phyloP scores from a whole-genome alignment of 2,329 filamentous ascomycete genomes.

The Penicillium olsonii region DNA sequence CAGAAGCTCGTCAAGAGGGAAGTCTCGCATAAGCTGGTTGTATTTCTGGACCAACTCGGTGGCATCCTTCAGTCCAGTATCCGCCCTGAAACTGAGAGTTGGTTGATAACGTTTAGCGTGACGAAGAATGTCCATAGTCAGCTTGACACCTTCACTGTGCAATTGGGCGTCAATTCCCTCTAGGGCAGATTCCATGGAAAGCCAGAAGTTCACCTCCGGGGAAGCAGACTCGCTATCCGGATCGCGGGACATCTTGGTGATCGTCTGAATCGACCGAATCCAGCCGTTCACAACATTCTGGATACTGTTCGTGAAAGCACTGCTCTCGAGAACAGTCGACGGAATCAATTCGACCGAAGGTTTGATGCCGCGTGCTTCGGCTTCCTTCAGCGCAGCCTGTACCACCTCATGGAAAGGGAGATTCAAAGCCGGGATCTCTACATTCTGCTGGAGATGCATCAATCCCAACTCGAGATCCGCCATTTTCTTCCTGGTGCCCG shows the following conservation, averaged over 20 bases:
- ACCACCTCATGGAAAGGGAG: conserved; percentile 87
- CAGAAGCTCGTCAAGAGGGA: conserved; percentile 90
- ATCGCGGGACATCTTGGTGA: conserved; percentile 92
- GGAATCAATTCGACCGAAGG: conserved; percentile 80
- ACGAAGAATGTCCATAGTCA: conserved; percentile 93
- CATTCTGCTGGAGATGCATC: conserved; percentile 92
- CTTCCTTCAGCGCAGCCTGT: conserved; percentile 79
- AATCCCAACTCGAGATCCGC: conserved; percentile 90
- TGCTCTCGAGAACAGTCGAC: conserved; percentile 75
- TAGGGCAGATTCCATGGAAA: conserved; percentile 92
- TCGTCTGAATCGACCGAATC: conserved; percentile 98
- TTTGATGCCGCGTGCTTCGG: conserved; percentile 64
- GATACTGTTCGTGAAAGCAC: conserved; percentile 86
- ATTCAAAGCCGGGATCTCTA: conserved; percentile 91
- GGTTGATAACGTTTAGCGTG: conserved; percentile 98
- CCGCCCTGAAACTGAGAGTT: conserved; percentile 92
- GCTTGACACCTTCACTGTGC: conserved; percentile 78
- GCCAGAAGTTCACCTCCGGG: conserved; percentile 98
- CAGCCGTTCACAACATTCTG: conserved; percentile 94
- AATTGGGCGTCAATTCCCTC: conserved; percentile 90
- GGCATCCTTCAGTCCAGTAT: conserved; percentile 93
- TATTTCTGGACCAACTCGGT: conserved; percentile 97
- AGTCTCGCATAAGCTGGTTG: conserved; percentile 98
- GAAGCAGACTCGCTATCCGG: conserved; percentile 76
- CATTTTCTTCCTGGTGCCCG: conserved; percentile 95